phyloP scores from a whole-genome alignment of 2,329 filamentous ascomycete species.

The Lachnellula suecica region DNA sequence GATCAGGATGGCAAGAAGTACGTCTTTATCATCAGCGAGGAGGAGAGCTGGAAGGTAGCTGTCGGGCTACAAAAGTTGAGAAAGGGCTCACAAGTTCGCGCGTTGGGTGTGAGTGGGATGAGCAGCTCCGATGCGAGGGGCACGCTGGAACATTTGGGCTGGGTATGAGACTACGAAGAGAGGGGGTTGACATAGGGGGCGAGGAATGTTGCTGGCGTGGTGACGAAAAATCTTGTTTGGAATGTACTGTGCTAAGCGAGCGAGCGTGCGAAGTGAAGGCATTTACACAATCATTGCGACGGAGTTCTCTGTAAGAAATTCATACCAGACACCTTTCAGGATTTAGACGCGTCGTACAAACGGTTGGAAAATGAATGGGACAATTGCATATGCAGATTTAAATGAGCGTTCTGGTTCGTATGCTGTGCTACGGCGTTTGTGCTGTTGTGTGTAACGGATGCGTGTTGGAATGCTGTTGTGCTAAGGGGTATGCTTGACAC shows the following conservation, averaged over 20 bases:
- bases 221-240: slow-evolving; percentile 12
- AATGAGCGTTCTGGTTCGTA: too few relatives aligned
- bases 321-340: background rate
- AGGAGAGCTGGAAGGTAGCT: slow-evolving; percentile 68
- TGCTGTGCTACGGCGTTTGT: too few relatives aligned
- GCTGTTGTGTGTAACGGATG: too few relatives aligned
- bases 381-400: background rate
- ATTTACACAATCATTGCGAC: slow-evolving; percentile 28
- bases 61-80: slow-evolving; percentile 60
- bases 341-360: background rate
- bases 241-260: slow-evolving; percentile 18
- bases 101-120: slow-evolving; percentile 59
- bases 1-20: slow-evolving; percentile 68
- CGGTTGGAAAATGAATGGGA: background rate
- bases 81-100: slow-evolving; percentile 58
- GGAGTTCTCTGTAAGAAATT: slow-evolving; percentile 18
- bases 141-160: slow-evolving; percentile 59
- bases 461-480: too few relatives aligned
- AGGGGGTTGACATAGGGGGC: background rate
- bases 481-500: too few relatives aligned
- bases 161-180: slow-evolving; percentile 9
- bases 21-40: slow-evolving; percentile 62
- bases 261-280: slow-evolving; percentile 14
- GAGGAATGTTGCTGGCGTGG: slow-evolving; percentile 7
- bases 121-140: slow-evolving; percentile 51